These are phyloP conservation scores for Darksidea phi DNA, from an alignment of 495 filamentous ascomycete species.

Conservation along the genomic window DNA sequence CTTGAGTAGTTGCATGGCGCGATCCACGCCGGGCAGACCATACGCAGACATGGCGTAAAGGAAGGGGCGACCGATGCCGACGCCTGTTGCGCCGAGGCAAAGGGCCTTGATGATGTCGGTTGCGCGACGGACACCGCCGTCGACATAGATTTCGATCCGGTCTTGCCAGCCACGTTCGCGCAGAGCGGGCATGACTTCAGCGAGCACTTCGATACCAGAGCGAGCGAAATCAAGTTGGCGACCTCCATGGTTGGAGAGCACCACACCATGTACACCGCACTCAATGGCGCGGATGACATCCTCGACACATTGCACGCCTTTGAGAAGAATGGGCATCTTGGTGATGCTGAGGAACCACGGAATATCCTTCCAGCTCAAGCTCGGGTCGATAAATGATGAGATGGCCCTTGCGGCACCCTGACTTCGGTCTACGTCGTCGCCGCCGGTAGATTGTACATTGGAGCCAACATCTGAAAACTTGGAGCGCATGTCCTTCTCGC, in stretches of 20 bases:
- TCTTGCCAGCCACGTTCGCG: slow-evolving; percentile 77
- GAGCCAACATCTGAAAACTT: slow-evolving; percentile 88
- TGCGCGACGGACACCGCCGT: slow-evolving; percentile 84
- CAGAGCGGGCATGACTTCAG: slow-evolving; percentile 94
- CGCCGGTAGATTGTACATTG: slow-evolving; percentile 67
- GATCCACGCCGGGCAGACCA: slow-evolving; percentile 79
- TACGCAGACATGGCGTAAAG: slow-evolving; percentile 95
- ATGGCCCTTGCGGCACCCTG: slow-evolving; percentile 93
- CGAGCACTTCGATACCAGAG: slow-evolving; percentile 88
- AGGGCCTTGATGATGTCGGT: slow-evolving; percentile 97
- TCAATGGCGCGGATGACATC: slow-evolving; percentile 87
- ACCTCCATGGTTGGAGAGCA: slow-evolving; percentile 95
- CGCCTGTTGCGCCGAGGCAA: slow-evolving; percentile 87
- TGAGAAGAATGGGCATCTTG: slow-evolving; percentile 93
- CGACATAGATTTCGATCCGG: slow-evolving; percentile 84
- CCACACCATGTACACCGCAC: slow-evolving; percentile 81
- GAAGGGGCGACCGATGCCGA: slow-evolving; percentile 93
- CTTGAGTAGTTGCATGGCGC: slow-evolving; percentile 91
- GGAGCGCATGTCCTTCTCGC: slow-evolving; percentile 92
- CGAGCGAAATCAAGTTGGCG: slow-evolving; percentile 93
- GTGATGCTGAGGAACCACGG: slow-evolving; percentile 92
- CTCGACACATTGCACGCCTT: slow-evolving; percentile 94
- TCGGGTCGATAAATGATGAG: slow-evolving; percentile 92
- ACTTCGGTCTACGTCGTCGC: slow-evolving; percentile 69
- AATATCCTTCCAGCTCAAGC: slow-evolving; percentile 87